Evolutionary conservation across 805 yeast species (phyloP), one percentile per base, ranked within the genome.

Genomic region (Starmerella scarabaei): DNA sequence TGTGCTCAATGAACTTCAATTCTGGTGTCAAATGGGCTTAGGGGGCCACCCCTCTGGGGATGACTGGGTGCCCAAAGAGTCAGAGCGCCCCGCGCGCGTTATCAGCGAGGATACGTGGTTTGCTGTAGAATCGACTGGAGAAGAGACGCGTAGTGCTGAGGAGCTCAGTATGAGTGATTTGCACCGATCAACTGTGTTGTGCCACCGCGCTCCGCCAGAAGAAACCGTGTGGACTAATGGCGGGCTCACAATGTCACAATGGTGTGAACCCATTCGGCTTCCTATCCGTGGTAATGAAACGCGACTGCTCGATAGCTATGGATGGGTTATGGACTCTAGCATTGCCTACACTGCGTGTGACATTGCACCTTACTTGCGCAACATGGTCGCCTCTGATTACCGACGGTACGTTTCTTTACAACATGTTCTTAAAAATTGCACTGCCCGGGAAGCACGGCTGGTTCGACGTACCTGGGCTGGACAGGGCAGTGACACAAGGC

Each of bases 11-110:
- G 49, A 53, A 11, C 42, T 59, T 9, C 64, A 60, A 40, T 55
- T 58, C 33, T 57, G 59, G 59, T 58, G 62, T 29, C 64, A 60
- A 35, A 50, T 54, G 52, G 61, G 61, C 4, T 30, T 59, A 3
- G 60, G 60, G 1, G 59, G 59, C 15, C 42, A 50, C 4, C 47
- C 51, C 3, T 53, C 59, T 1, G 60, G 60, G 1, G 35, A 41
- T 4, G 61, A 58, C 32, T 59, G 63, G 62, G 47, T 50, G 9
- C 42, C 58, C 3, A 51, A 52, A 4, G 37, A 44, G 2, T 36
- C 38, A 15, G 59, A 52, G 15, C 17, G 30, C 9, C 37, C 29
- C 2, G 30, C 30, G 11, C 32, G 54, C 2, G 56, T 54, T 7
- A 23, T 58, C 2, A 53, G 59, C 37, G 36, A 40, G 6, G 43